Evolutionary conservation across 345 rosid genomes (phyloP), one percentile per base, ranked within the genome.

Genomic region (Eucalyptus paniculata): DNA sequence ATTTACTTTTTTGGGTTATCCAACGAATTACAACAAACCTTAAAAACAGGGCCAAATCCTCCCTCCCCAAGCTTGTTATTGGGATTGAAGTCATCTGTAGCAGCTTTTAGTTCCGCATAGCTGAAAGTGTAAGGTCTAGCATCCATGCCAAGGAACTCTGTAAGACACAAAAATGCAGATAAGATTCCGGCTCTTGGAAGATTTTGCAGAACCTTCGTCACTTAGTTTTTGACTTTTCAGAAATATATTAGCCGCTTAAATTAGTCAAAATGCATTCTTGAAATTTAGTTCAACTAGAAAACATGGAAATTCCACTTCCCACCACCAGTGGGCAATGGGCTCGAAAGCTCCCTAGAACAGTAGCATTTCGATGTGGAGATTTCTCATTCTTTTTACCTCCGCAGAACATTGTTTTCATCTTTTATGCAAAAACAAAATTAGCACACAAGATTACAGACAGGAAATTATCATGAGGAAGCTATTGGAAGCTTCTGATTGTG

Each of bases 41-140:
- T 93, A 37, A 88, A 97, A 87, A 96, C 96, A 5, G 98, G 95
- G 90, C 99, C 97, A 89, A 94, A 97, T 85, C 99, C 98, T 91
- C 98, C 98, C 93, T 97, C 98, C 90, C 97, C 98, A 72, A 95
- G 96, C 90, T 96, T 96, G 92, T 96, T 93, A 81, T 94, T 88
- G 58, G 92, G 91, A 92, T 89, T 93, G 86, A 96, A 96, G 89
- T 94, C 96, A 50, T 95, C 93, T 37, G 97, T 94, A 44, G 96
- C 95, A 90, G 93, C 58, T 90, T 88, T 95, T 77, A 96, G 94
- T 89, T 95, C 95, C 7, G 93, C 90, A 92, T 92, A 94, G 89
- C 90, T 91, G 92, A 96, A 96, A 86, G 96, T 95, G 91, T 94
- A 93, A 17, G 96, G 96, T 87, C 90, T 93, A 82, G 93, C 54